Percentiles rank a stretch among this genome's conserved stretches.
These are phyloP conservation scores for Pulicaria dysenterica DNA, from an alignment of 129 eudicot species.

Conservation along the genomic window DNA sequence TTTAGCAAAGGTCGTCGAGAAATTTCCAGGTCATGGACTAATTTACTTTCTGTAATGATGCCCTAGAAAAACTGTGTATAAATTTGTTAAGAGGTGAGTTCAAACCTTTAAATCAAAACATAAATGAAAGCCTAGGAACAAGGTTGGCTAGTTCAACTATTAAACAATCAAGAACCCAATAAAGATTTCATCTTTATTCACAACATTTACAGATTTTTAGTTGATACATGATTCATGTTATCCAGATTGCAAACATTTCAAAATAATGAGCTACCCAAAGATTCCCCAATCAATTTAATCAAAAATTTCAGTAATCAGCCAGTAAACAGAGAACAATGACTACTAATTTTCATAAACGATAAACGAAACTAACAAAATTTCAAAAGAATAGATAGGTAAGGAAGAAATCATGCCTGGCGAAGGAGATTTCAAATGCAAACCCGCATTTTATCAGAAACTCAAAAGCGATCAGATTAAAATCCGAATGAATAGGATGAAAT, in stretches of 20 bases:
- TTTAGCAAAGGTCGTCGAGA: too few species aligned
- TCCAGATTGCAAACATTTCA: conserved; percentile 15
- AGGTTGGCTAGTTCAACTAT: not conserved
- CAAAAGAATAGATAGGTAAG: not conserved
- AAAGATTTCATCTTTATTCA: conserved; percentile 13
- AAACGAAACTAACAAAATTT: not conserved
- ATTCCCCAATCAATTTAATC: conserved; percentile 14
- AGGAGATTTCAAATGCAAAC: conserved; percentile 33
- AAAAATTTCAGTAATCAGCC: not conserved
- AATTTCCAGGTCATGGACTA: too few species aligned
- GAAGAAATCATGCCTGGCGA: conserved; percentile 27
- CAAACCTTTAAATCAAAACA: not conserved
- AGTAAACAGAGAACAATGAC: not conserved
- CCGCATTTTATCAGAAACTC: conserved; percentile 13
- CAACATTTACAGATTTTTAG: not conserved
- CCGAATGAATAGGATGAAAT: not conserved
- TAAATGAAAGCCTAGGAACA: not conserved
- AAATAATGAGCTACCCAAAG: not conserved
- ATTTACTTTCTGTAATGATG: too few species aligned
- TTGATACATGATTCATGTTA: conserved; percentile 9
- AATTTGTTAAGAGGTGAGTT: not conserved
- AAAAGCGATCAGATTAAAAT: not conserved
- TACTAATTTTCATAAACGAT: not conserved
- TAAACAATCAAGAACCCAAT: not conserved
- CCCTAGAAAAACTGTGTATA: too few species aligned